These are phyloP conservation scores for Quercus wislizeni DNA, from an alignment of 306 rosid species.

Conservation along the genomic window DNA sequence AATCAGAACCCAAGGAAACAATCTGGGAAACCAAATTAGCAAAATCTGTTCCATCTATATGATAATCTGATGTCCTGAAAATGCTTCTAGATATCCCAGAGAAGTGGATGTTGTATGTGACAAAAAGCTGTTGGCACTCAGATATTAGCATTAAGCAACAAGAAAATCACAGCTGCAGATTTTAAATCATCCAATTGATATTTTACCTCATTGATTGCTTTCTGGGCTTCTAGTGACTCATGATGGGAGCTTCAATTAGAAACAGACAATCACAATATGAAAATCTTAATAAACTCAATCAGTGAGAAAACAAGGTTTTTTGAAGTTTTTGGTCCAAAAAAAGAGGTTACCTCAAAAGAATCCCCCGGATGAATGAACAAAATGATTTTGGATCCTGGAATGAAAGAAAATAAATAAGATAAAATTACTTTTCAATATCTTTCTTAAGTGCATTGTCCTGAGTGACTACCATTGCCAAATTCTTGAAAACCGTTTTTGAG, in stretches of 20 bases:
- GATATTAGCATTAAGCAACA: constrained; percentile 22
- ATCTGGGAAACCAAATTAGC: constrained; percentile 84
- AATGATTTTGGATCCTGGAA: constrained; percentile 80
- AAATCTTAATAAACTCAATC: neutral
- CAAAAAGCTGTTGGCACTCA: constrained; percentile 76
- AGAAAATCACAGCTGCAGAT: constrained; percentile 13
- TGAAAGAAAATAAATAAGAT: constrained; percentile 31
- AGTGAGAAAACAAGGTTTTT: neutral
- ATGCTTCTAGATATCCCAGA: constrained; percentile 91
- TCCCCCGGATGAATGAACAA: constrained; percentile 76
- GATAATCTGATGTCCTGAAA: constrained; percentile 60
- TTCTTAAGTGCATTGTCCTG: constrained; percentile 18
- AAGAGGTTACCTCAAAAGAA: constrained; percentile 81
- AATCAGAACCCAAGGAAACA: constrained; percentile 88
- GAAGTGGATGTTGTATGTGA: constrained; percentile 90
- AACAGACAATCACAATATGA: constrained; percentile 25
- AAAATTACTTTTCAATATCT: constrained; percentile 15
- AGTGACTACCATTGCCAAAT: constrained; percentile 72
- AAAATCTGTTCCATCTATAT: constrained; percentile 50
- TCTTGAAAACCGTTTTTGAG: constrained; percentile 87
- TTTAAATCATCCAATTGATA: constrained; percentile 18
- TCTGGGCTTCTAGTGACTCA: constrained; percentile 92
- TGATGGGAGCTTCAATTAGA: constrained; percentile 85
- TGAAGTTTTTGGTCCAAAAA: constrained; percentile 11
- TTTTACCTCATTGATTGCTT: constrained; percentile 91